Conservation (phyloP, 192 early-diverging fungal genomes). For the Helicostylum pulchrum region DNA sequence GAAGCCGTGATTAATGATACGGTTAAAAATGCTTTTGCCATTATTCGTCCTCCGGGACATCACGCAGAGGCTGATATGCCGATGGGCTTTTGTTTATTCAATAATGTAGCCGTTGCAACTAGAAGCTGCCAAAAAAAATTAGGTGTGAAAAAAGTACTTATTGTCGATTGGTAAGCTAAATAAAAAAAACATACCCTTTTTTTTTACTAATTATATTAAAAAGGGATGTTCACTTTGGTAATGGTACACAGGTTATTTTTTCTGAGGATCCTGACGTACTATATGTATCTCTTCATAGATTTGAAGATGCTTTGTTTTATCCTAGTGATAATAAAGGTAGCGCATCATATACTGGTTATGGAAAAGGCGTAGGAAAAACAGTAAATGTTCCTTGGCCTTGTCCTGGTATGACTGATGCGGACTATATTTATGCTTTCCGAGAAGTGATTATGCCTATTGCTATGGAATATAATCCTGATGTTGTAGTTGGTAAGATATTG, state of each 20-base stretch:
- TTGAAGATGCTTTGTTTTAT: constrained; percentile 77
- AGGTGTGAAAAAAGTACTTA: constrained; percentile 61
- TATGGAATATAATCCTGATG: constrained; percentile 75
- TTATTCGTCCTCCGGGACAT: constrained; percentile 92
- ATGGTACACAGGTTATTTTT: constrained; percentile 87
- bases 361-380: constrained; percentile 61
- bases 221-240: constrained; percentile 94
- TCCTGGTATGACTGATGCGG: constrained; percentile 73
- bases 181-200: neutral
- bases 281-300: constrained; percentile 86
- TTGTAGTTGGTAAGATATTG: constrained; percentile 56
- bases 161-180: constrained; percentile 77
- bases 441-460: constrained; percentile 80
- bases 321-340: constrained; percentile 59
- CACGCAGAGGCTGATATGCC: constrained; percentile 75
- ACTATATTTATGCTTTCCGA: constrained; percentile 85
- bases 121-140: constrained; percentile 50
- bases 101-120: constrained; percentile 87
- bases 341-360: constrained; percentile 55
- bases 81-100: constrained; percentile 88
- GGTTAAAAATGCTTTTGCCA: constrained; percentile 78
- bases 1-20: constrained; percentile 60
- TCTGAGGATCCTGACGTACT: constrained; percentile 74
- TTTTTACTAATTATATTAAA: neutral
- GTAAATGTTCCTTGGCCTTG: constrained; percentile 87